phyloP scores from a whole-genome alignment of 495 filamentous ascomycete species.

The Cryomyces minteri region DNA sequence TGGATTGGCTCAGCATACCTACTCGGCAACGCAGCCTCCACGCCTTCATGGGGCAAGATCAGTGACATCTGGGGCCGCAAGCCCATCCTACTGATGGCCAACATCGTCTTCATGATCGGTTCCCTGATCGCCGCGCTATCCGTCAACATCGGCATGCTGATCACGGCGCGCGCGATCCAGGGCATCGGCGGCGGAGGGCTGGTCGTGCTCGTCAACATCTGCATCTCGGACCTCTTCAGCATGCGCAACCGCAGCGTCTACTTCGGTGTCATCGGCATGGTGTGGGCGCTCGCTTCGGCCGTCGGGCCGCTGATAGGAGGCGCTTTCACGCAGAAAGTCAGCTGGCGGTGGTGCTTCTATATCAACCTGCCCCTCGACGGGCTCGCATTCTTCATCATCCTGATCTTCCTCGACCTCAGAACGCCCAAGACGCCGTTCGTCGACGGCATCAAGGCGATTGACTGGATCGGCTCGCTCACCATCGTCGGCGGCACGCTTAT shows the following conservation, averaged over 20 bases:
- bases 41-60: conserved; percentile 67
- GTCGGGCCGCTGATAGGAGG: conserved; percentile 24
- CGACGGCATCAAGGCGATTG: conserved; percentile 54
- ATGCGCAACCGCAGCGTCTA: conserved; percentile 21
- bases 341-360: conserved; percentile 48
- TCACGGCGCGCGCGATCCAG: conserved; percentile 60
- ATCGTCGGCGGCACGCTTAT: conserved; percentile 66
- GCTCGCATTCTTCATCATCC: conserved; percentile 42
- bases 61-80: conserved; percentile 81
- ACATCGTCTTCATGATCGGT: conserved; percentile 55
- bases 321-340: conserved; percentile 24
- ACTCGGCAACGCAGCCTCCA: conserved; percentile 47
- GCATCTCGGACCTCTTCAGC: conserved; percentile 53
- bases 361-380: conserved; percentile 61
- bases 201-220: conserved; percentile 63
- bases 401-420: conserved; percentile 56
- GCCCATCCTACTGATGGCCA: conserved; percentile 54
- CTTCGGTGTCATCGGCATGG: conserved; percentile 22
- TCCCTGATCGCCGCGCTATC: conserved; percentile 54
- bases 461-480: conserved; percentile 50
- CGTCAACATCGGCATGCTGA: conserved; percentile 50
- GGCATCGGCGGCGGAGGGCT: conserved; percentile 73
- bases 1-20: conserved; percentile 36
- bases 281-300: conserved; percentile 23
- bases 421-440: conserved; percentile 53